Evolutionary conservation across 306 rosid species (phyloP).

Genomic region (Quercus robur): DNA sequence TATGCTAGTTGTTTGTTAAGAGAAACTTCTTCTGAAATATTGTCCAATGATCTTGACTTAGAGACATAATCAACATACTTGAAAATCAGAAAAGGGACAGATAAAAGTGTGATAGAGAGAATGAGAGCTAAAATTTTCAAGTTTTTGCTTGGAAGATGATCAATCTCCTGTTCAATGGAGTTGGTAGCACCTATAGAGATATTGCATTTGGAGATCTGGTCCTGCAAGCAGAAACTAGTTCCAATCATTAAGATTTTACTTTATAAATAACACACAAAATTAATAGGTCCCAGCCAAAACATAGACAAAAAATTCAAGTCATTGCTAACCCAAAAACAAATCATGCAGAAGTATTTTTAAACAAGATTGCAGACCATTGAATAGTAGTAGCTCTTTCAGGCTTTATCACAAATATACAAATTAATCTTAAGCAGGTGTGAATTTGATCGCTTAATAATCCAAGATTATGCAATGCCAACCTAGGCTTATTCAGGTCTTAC

Average conservation of each 20-base stretch:
- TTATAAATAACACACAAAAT: neutral
- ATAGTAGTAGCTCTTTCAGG: neutral
- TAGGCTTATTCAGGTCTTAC: neutral
- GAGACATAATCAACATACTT: conserved; percentile 61
- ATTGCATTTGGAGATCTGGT: conserved; percentile 47
- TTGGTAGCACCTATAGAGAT: conserved; percentile 25
- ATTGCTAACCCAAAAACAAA: neutral
- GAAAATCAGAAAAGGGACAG: conserved; percentile 48
- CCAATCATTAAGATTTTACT: neutral
- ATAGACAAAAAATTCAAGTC: neutral
- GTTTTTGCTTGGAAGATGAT: conserved; percentile 29
- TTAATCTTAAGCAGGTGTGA: neutral
- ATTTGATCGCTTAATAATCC: neutral
- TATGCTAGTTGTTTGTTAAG: conserved; percentile 73
- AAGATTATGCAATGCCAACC: neutral
- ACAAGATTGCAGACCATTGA: neutral
- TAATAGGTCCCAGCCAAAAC: neutral
- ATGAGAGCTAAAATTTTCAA: conserved; percentile 52
- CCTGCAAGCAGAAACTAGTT: conserved; percentile 37
- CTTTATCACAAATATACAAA: neutral
- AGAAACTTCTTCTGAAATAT: conserved; percentile 57
- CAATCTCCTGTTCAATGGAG: conserved; percentile 28
- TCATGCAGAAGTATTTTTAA: neutral
- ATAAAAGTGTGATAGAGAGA: conserved; percentile 46
- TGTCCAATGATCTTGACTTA: conserved; percentile 56